phyloP scores from a whole-genome alignment of 208 protist species.

The Blastocrithidia nonstop region DNA sequence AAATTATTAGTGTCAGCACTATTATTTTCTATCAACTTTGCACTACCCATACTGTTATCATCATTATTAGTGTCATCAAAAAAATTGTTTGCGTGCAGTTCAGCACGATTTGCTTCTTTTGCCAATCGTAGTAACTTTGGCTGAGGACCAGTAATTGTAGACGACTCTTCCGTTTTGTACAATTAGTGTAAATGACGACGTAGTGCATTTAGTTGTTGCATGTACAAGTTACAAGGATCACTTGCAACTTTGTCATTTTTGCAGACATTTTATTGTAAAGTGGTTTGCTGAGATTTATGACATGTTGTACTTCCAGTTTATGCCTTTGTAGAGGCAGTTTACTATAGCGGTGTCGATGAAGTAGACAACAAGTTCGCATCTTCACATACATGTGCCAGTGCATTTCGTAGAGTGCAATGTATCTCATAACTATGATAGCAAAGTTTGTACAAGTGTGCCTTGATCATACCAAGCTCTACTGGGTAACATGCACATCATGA shows the following conservation, averaged over 20 bases:
- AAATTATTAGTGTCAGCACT: too few relatives aligned
- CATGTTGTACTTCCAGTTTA: not conserved
- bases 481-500: constrained; percentile 24
- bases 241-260: not conserved
- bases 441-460: constrained; percentile 84
- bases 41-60: too few relatives aligned
- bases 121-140: too few relatives aligned
- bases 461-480: constrained; percentile 54
- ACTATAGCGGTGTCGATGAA: not conserved
- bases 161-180: too few relatives aligned
- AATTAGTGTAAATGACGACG: too few relatives aligned
- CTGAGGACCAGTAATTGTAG: too few relatives aligned
- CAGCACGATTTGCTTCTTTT: too few relatives aligned
- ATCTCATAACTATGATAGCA: constrained; percentile 69
- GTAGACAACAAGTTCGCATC: not conserved
- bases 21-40: too few relatives aligned
- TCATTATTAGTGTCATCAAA: too few relatives aligned
- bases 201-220: too few relatives aligned
- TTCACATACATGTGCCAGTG: constrained; percentile 15
- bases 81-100: too few relatives aligned
- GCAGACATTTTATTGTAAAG: not conserved
- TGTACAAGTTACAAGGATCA: too few relatives aligned
- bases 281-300: not conserved
- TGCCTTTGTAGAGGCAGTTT: not conserved
- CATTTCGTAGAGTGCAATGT: constrained; percentile 23